Evolutionary conservation across 352 stramenopile genomes (phyloP).

Genomic region (Globisporangium radiosum): DNA sequence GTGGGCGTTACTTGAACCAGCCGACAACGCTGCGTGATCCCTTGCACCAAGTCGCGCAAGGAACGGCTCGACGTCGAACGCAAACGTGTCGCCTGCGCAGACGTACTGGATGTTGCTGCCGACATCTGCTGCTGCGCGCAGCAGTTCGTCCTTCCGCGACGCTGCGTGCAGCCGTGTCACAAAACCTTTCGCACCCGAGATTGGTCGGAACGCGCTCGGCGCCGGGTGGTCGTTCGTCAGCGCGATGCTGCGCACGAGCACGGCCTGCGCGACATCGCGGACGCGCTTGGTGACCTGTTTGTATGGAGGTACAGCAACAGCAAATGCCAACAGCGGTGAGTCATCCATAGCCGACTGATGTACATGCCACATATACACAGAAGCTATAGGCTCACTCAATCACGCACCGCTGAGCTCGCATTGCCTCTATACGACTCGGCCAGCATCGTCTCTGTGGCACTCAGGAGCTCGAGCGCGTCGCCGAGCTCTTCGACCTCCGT

Average conservation of each 20-base stretch:
- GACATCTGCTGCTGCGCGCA: slow-evolving; percentile 15
- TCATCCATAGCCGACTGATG: neutral
- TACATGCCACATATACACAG: neutral
- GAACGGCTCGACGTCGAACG: slow-evolving; percentile 69
- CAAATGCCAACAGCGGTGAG: neutral
- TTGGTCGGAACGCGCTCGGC: slow-evolving; percentile 66
- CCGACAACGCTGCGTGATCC: neutral
- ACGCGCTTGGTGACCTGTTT: slow-evolving; percentile 48
- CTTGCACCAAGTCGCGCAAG: slow-evolving; percentile 32
- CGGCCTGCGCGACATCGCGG: slow-evolving; percentile 38
- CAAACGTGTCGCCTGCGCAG: slow-evolving; percentile 52
- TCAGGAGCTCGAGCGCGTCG: slow-evolving; percentile 62
- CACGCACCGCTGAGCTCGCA: slow-evolving; percentile 40
- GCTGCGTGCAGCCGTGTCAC: slow-evolving; percentile 38
- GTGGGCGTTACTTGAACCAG: neutral
- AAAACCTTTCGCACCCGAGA: slow-evolving; percentile 46
- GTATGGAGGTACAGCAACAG: neutral
- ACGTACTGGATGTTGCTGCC: slow-evolving; percentile 14
- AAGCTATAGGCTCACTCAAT: too few species aligned
- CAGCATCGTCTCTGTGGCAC: slow-evolving; percentile 54
- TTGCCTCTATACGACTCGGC: slow-evolving; percentile 41
- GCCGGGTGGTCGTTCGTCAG: slow-evolving; percentile 66
- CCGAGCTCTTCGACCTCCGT: slow-evolving; percentile 66
- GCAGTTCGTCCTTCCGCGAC: slow-evolving; percentile 34
- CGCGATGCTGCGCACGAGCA: slow-evolving; percentile 58